Conservation (phyloP, 257 asterid species). For the Knoxia roxburghii region DNA sequence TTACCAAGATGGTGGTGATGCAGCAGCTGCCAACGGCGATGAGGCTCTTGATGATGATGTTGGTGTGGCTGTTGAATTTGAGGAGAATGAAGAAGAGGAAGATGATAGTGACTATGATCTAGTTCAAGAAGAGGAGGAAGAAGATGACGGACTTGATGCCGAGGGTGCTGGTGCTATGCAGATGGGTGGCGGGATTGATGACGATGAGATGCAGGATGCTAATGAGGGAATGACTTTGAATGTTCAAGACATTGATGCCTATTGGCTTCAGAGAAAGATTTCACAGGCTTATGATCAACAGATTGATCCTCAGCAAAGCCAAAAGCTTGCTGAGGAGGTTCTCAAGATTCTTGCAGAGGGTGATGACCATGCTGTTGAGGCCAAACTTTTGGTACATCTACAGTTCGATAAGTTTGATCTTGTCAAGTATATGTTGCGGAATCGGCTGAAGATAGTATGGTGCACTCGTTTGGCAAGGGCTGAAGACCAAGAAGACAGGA, state of each 20-base stretch:
- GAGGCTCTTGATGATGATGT: conserved; percentile 37
- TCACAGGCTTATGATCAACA: conserved; percentile 39
- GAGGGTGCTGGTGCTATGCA: conserved; percentile 34
- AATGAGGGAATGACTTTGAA: conserved; percentile 36
- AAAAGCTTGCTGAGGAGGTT: conserved; percentile 38
- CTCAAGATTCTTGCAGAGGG: conserved; percentile 40
- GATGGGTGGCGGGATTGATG: conserved; percentile 43
- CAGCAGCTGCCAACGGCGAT: conserved; percentile 27
- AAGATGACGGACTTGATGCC: conserved; percentile 27
- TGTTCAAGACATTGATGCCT: conserved; percentile 45
- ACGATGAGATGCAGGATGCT: conserved; percentile 32
- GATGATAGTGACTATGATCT: conserved; percentile 41
- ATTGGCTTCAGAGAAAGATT: conserved; percentile 45
- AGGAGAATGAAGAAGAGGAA: conserved; percentile 44
- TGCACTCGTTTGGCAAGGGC: conserved; percentile 45
- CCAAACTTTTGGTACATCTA: conserved; percentile 32
- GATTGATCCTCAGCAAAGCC: conserved; percentile 43
- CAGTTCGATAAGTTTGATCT: conserved; percentile 33
- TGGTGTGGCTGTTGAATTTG: conserved; percentile 46
- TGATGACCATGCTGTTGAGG: conserved; percentile 37
- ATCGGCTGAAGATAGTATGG: conserved; percentile 44
- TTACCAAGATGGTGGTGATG: conserved; percentile 30
- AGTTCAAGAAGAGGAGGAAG: conserved; percentile 36
- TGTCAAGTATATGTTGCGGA: conserved; percentile 32
- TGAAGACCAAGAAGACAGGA: conserved; percentile 34